These are phyloP conservation scores for Omphalea diandra DNA, from an alignment of 441 rosid species.

Conservation along the genomic window DNA sequence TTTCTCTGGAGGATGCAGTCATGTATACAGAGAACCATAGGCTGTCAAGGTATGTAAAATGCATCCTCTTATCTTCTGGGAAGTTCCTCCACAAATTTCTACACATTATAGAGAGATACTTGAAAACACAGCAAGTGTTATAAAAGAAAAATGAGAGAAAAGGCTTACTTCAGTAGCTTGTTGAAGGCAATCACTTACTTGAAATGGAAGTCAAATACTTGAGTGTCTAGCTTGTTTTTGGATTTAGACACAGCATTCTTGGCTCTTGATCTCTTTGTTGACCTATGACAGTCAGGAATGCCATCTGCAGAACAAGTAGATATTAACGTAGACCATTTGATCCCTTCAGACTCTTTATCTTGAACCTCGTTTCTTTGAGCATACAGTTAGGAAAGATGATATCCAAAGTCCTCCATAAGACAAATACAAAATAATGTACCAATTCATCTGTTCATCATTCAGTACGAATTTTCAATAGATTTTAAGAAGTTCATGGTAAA, in stretches of 20 bases:
- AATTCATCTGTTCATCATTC: neutral
- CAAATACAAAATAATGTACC: neutral
- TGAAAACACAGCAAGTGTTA: neutral
- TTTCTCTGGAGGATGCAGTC: conserved; percentile 34
- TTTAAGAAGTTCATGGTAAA: neutral
- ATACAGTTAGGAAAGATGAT: conserved; percentile 6
- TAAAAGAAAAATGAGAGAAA: neutral
- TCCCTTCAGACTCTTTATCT: neutral
- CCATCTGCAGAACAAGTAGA: neutral
- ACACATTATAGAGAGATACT: conserved; percentile 21
- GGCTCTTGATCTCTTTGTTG: conserved; percentile 4
- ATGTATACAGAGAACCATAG: conserved; percentile 65
- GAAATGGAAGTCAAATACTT: conserved; percentile 17
- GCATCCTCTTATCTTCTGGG: conserved; percentile 41
- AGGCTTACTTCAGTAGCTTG: neutral
- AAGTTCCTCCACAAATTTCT: conserved; percentile 58
- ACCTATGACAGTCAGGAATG: neutral
- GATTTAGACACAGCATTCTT: conserved; percentile 13
- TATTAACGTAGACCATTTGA: neutral
- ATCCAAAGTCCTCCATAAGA: neutral
- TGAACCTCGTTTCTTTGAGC: conserved; percentile 5
- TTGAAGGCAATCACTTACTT: conserved; percentile 12
- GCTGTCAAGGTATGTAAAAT: conserved; percentile 55
- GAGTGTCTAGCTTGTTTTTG: conserved; percentile 8
- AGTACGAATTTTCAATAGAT: neutral